Percentiles rank a stretch among this genome's conserved stretches.
Evolutionary conservation across 2,329 filamentous ascomycete genomes (phyloP).

Genomic region (Hirsutella minnesotensis): DNA sequence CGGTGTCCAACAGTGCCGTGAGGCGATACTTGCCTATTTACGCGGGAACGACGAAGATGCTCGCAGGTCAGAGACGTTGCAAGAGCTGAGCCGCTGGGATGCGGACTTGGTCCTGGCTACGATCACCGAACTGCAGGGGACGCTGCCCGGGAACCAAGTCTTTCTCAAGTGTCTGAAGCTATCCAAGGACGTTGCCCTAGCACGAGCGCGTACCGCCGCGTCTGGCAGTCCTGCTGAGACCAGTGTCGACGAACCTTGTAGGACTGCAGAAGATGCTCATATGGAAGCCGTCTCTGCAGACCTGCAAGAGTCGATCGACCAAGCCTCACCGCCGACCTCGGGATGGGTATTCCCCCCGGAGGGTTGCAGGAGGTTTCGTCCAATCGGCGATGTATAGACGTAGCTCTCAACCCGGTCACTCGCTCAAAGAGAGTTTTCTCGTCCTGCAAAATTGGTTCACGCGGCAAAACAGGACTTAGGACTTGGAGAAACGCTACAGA

Average conservation of each 20-base stretch:
- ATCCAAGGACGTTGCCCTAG: constrained; percentile 25
- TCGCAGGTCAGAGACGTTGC: constrained; percentile 12
- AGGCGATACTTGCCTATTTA: constrained; percentile 26
- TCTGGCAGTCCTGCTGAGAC: not conserved
- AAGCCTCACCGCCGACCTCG: not conserved
- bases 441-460: too few species aligned
- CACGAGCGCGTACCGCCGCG: constrained; percentile 5
- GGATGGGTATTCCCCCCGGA: not conserved
- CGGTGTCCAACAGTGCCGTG: constrained; percentile 14
- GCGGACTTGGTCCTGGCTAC: constrained; percentile 22
- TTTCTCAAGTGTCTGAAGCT: constrained; percentile 33
- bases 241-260: not conserved
- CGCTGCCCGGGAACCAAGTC: constrained; percentile 28
- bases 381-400: not conserved
- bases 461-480: too few species aligned
- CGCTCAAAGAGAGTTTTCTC: too few species aligned
- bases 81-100: constrained; percentile 23
- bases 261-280: too few species aligned
- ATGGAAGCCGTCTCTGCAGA: too few species aligned
- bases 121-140: constrained; percentile 26
- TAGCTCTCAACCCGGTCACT: constrained; percentile 5
- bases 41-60: constrained; percentile 17
- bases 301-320: too few species aligned
- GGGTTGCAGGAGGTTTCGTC: not conserved
- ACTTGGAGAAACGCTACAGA: too few species aligned